phyloP scores from a whole-genome alignment of 2,329 filamentous ascomycete genomes.

The Colletotrichum sp. region DNA sequence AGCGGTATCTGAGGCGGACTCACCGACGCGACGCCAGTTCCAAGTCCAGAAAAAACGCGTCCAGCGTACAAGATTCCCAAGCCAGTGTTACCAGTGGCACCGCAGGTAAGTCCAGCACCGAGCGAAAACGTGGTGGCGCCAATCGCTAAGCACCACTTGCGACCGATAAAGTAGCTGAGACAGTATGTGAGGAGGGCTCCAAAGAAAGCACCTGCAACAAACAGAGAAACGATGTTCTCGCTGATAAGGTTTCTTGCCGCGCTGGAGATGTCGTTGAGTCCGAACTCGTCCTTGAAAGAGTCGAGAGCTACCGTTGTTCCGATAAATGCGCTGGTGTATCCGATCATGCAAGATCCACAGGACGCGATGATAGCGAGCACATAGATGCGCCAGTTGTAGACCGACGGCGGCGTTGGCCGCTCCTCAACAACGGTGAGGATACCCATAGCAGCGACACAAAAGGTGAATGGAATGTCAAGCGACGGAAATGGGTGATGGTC shows the following conservation, averaged over 20 bases:
- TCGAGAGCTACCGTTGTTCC: constrained; percentile 67
- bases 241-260: constrained; percentile 55
- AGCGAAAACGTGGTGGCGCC: constrained; percentile 37
- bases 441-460: constrained; percentile 23
- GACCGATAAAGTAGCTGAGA: constrained; percentile 62
- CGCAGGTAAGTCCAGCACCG: constrained; percentile 57
- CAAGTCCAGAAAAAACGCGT: constrained; percentile 55
- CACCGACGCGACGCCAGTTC: constrained; percentile 34
- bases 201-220: constrained; percentile 75
- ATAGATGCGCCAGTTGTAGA: constrained; percentile 42
- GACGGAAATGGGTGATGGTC: background rate
- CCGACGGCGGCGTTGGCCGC: constrained; percentile 37
- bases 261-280: constrained; percentile 49
- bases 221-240: constrained; percentile 70
- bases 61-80: constrained; percentile 50
- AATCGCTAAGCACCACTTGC: constrained; percentile 54
- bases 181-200: constrained; percentile 66
- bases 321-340: constrained; percentile 65
- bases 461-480: background rate
- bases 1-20: background rate
- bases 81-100: constrained; percentile 59
- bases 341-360: constrained; percentile 45
- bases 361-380: constrained; percentile 38
- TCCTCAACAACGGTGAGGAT: constrained; percentile 39
- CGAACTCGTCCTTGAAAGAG: constrained; percentile 67